These are phyloP conservation scores for Cladosporium sp. DNA, from an alignment of 2,329 filamentous ascomycete genomes.

Conservation along the genomic window DNA sequence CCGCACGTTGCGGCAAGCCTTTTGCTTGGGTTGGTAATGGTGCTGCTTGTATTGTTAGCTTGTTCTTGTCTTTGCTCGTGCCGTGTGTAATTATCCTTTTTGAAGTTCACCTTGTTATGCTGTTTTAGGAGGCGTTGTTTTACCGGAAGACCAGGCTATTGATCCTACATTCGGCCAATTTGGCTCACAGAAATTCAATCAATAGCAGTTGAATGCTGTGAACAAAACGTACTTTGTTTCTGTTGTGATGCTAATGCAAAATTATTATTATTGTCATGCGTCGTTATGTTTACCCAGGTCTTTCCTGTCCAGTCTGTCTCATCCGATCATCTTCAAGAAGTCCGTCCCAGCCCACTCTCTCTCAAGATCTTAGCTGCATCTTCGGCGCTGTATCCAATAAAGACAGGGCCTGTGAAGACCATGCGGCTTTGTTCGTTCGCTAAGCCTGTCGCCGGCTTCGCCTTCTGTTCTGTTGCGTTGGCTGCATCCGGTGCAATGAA, in stretches of 20 bases:
- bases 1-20: neutral
- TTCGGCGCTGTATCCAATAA: constrained; percentile 86
- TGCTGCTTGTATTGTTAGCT: neutral
- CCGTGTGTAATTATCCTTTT: no score
- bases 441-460: neutral
- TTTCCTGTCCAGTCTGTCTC: neutral
- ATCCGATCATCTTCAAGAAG: neutral
- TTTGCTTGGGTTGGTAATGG: neutral
- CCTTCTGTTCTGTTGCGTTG: neutral
- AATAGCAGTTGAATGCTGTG: neutral
- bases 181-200: neutral
- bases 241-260: neutral
- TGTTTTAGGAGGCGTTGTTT: neutral
- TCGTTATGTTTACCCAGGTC: constrained; percentile 2
- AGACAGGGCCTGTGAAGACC: constrained; percentile 90
- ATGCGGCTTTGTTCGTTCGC: constrained; percentile 60
- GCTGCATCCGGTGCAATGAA: constrained; percentile 18
- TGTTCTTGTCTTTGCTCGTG: neutral
- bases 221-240: neutral
- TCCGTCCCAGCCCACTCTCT: constrained; percentile 28
- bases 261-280: constrained; percentile 11
- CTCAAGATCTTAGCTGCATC: constrained; percentile 78
- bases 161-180: neutral
- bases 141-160: neutral
- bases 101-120: neutral